Evolutionary conservation across 345 rosid species (phyloP), one percentile per base, ranked within the genome.

Genomic region (Cardamine occulta): DNA sequence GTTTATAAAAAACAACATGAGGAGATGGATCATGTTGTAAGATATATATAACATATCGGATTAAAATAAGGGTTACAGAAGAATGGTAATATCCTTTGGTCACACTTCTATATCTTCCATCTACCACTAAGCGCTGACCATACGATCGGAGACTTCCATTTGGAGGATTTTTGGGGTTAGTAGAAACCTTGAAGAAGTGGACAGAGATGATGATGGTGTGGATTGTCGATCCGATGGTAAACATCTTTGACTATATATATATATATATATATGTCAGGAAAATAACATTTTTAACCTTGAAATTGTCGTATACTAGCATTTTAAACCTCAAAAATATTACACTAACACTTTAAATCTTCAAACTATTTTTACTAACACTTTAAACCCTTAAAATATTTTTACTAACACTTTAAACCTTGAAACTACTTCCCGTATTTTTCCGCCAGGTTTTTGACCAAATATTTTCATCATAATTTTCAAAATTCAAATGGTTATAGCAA

Each of bases 211-310:
- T 7, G 18, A 44, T 45, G 26, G 40, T 64, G 39, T 63, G 37
- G 10, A 63, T 21, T 26, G 53, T 64, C 37, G 54, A 64, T 24
- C 68, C 24, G 15, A 44, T 17, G 23, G 37, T 63, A 14, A 60
- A 44, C 68, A 26, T 26, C 54, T 47, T 65, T 65, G 69, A 65
- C 56, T 29, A 44, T 47, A 17, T 28, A 55, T 28, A 42, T 64
- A 17, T 28, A n/a, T n/a, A n/a, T n/a, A n/a, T n/a, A n/a, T n/a
- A n/a, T n/a, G n/a, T n/a, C n/a, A n/a, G n/a, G n/a, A n/a, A n/a
- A n/a, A n/a, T n/a, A n/a, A n/a, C n/a, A n/a, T n/a, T n/a, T n/a
- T n/a, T n/a, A n/a, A n/a, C n/a, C n/a, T n/a, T n/a, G n/a, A n/a
- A n/a, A n/a, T n/a, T n/a, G n/a, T n/a, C n/a, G n/a, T n/a, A n/a